Percentiles rank a stretch among this genome's conserved stretches.
Conservation (phyloP, 768 basidiomycete genomes). For the Tricholoma furcatifolium region DNA sequence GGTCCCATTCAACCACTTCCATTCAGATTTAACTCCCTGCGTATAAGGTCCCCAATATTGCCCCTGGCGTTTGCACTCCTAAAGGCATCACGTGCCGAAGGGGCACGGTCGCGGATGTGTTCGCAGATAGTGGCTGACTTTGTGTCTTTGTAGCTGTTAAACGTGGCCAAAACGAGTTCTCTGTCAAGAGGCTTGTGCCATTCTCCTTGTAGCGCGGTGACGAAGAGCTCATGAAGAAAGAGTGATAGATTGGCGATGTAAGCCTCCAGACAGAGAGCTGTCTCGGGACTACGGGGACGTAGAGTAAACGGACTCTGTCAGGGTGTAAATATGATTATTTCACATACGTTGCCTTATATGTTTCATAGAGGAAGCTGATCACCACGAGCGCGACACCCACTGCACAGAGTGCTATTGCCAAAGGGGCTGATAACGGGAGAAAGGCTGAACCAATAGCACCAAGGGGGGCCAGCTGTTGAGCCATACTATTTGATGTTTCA, state of each 20-base stretch:
- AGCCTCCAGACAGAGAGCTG: slow-evolving; percentile 2
- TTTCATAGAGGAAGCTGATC: not conserved
- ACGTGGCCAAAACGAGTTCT: not conserved
- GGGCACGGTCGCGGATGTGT: not conserved
- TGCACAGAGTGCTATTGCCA: not conserved
- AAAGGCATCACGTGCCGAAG: not conserved
- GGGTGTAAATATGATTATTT: not conserved
- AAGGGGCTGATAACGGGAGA: not conserved
- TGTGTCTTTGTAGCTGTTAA: not conserved
- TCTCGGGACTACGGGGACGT: not conserved
- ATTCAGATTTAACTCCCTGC: not conserved
- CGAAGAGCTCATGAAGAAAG: slow-evolving; percentile 3
- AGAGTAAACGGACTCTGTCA: not conserved
- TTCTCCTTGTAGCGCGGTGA: not conserved
- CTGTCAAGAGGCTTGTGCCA: not conserved
- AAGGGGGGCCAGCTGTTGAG: not conserved
- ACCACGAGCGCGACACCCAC: not conserved
- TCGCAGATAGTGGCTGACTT: not conserved
- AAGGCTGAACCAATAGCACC: not conserved
- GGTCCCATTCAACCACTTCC: too few species aligned
- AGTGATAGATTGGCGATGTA: slow-evolving; percentile 4
- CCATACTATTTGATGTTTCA: not conserved
- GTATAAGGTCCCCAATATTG: not conserved
- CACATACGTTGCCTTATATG: not conserved
- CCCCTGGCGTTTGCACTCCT: not conserved